Percentiles rank a stretch among this genome's conserved stretches.
phyloP scores from a whole-genome alignment of 1,139 yeast genomes.

The Kluyveromyces sp. region DNA sequence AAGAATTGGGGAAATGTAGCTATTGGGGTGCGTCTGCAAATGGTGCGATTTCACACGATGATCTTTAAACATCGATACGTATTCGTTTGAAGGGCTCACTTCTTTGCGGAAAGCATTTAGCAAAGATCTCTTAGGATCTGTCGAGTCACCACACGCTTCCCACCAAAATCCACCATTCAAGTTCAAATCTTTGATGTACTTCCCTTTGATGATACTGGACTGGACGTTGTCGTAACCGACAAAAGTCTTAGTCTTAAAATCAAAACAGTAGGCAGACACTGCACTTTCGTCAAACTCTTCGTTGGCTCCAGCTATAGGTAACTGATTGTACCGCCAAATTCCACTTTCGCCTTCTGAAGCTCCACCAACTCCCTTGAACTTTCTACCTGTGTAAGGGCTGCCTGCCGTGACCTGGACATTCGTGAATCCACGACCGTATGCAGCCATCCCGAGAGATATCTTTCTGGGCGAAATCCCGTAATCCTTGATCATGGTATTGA shows the following conservation, averaged over 20 bases:
- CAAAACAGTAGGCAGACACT: constrained; percentile 56
- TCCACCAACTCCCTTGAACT: constrained; percentile 44
- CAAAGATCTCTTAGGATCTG: constrained; percentile 34
- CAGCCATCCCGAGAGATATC: constrained; percentile 80
- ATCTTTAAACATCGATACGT: constrained; percentile 17
- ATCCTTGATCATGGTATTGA: constrained; percentile 37
- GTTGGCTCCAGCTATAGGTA: constrained; percentile 39
- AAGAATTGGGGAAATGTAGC: constrained; percentile 12
- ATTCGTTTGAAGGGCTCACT: constrained; percentile 12
- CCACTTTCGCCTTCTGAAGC: constrained; percentile 45
- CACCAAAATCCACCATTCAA: constrained; percentile 92
- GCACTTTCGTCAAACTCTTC: constrained; percentile 48
- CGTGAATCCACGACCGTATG: constrained; percentile 72
- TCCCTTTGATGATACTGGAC: constrained; percentile 52
- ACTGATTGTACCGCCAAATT: constrained; percentile 45
- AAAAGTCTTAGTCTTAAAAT: constrained; percentile 36
- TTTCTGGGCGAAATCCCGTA: constrained; percentile 44
- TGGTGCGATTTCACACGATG: constrained; percentile 18
- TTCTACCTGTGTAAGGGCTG: constrained; percentile 29
- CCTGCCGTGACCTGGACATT: constrained; percentile 26
- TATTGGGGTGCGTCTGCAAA: constrained; percentile 14
- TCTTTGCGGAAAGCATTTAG: constrained; percentile 28
- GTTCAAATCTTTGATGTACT: constrained; percentile 41
- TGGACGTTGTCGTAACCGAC: constrained; percentile 61
- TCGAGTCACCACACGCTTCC: constrained; percentile 76